phyloP scores from a whole-genome alignment of 2,329 filamentous ascomycete genomes.

The Alternaria burnsii region DNA sequence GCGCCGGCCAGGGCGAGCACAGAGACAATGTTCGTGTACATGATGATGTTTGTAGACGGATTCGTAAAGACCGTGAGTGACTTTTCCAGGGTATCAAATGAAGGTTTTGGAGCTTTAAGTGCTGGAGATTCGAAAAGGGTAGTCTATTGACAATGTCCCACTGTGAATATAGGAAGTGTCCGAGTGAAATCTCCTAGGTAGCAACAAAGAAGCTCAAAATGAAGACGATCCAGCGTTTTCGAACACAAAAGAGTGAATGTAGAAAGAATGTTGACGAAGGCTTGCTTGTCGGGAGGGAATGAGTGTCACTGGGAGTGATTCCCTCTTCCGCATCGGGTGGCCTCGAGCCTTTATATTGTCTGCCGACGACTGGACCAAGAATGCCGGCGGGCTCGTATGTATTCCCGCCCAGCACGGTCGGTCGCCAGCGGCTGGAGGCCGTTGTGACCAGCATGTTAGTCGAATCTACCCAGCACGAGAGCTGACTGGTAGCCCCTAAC shows the following conservation, averaged over 20 bases:
- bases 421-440: slow-evolving; percentile 30
- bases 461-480: slow-evolving; percentile 21
- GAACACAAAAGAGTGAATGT: slow-evolving; percentile 37
- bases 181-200: slow-evolving; percentile 14
- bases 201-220: slow-evolving; percentile 33
- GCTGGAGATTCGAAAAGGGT: slow-evolving; percentile 11
- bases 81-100: slow-evolving; percentile 16
- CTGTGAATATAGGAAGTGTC: slow-evolving; percentile 9
- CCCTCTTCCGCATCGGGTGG: slow-evolving; percentile 27
- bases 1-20: slow-evolving; percentile 40
- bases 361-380: slow-evolving; percentile 20
- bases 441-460: slow-evolving; percentile 32
- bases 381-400: slow-evolving; percentile 23
- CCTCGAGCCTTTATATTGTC: slow-evolving; percentile 31
- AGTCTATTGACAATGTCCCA: slow-evolving; percentile 29
- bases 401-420: slow-evolving; percentile 27
- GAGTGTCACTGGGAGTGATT: slow-evolving; percentile 38
- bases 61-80: slow-evolving; percentile 18
- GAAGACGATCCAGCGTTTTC: slow-evolving; percentile 44
- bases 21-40: slow-evolving; percentile 39
- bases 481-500: slow-evolving; percentile 27
- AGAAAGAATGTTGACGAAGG: slow-evolving; percentile 44
- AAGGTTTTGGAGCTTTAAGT: slow-evolving; percentile 23
- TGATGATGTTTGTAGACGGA: slow-evolving; percentile 18
- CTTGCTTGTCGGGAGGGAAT: slow-evolving; percentile 42